Evolutionary conservation across 495 filamentous ascomycete species (phyloP).

Genomic region (Venustampulla echinocandica): DNA sequence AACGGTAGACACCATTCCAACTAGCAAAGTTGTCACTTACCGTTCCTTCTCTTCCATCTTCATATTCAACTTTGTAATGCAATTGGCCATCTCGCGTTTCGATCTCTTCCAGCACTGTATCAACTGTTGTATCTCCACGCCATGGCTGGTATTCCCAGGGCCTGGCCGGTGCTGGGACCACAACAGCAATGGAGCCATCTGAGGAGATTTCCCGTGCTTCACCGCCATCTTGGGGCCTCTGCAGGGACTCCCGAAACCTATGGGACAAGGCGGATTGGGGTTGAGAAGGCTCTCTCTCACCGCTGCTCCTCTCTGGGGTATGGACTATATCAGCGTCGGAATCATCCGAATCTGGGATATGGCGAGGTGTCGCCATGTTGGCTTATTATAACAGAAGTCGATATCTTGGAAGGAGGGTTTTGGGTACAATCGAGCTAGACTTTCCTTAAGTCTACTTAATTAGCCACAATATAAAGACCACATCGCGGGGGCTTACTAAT

Average conservation of each 20-base stretch:
- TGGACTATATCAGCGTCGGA: neutral
- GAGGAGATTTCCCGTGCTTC: neutral
- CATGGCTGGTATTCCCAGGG: constrained; percentile 40
- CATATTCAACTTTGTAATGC: constrained; percentile 37
- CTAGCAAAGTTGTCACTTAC: constrained; percentile 28
- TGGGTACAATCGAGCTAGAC: neutral
- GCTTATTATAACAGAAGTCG: neutral
- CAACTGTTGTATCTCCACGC: constrained; percentile 36
- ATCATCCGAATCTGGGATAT: constrained; percentile 14
- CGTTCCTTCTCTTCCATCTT: constrained; percentile 36
- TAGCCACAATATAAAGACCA: neutral
- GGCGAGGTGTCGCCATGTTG: constrained; percentile 12
- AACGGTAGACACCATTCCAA: neutral
- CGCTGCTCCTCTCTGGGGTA: constrained; percentile 1
- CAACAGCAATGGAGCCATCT: constrained; percentile 23
- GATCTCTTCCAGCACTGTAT: constrained; percentile 31
- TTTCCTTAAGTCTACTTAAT: neutral
- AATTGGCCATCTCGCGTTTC: constrained; percentile 20
- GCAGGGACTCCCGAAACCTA: constrained; percentile 16
- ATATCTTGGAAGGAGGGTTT: neutral
- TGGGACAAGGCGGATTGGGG: constrained; percentile 12
- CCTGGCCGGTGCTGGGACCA: constrained; percentile 33
- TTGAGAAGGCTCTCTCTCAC: constrained; percentile 6
- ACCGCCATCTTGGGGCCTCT: neutral
- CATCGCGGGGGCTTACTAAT: neutral